These are phyloP conservation scores for Hondaea fermentalgiana DNA, from an alignment of 108 stramenopile genomes.

Conservation along the genomic window DNA sequence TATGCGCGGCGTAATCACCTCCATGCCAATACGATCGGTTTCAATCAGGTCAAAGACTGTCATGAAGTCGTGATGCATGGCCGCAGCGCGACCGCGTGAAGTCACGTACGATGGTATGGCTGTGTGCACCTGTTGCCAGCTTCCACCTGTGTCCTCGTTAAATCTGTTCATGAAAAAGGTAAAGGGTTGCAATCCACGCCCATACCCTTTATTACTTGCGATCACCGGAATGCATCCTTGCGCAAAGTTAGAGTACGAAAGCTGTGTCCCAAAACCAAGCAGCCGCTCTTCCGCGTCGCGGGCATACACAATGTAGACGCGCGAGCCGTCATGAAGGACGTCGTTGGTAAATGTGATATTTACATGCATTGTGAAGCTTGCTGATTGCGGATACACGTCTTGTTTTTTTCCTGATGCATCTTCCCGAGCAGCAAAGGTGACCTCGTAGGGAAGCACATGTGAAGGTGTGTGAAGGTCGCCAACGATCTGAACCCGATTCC, in stretches of 20 bases:
- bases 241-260: not conserved
- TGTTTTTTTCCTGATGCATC: not conserved
- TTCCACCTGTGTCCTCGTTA: not conserved
- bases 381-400: not conserved
- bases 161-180: constrained; percentile 7
- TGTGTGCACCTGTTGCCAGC: not conserved
- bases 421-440: not conserved
- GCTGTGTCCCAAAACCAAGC: not conserved
- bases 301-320: not conserved
- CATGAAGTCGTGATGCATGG: not conserved
- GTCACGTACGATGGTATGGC: not conserved
- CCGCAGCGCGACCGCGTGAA: not conserved
- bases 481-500: not conserved
- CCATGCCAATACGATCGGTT: not conserved
- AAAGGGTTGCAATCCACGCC: not conserved
- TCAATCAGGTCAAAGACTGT: not conserved
- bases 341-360: not conserved
- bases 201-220: not conserved
- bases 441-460: not conserved
- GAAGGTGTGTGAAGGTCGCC: not conserved
- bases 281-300: not conserved
- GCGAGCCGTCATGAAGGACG: not conserved
- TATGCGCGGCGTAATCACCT: not conserved
- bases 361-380: not conserved
- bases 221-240: not conserved